A percentile compares a stretch with the other conserved stretches of the same genome.
Conservation (phyloP, 352 stramenopile species). For the Globisporangium barbulae region DNA sequence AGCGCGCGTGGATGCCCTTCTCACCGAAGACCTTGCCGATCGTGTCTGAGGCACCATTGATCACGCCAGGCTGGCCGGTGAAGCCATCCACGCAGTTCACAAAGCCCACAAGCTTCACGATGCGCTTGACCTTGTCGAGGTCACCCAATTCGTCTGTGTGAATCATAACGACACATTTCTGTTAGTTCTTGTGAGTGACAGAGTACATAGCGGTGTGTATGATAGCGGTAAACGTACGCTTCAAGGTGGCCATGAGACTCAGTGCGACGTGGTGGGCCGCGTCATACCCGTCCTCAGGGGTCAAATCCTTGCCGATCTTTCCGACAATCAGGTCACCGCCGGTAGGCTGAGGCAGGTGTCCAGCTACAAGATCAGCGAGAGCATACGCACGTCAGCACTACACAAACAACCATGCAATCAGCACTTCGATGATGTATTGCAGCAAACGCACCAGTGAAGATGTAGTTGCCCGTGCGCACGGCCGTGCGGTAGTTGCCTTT, state of each 20-base stretch:
- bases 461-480: conserved; percentile 81
- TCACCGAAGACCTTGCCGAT: conserved; percentile 76
- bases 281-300: conserved; percentile 80
- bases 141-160: conserved; percentile 61
- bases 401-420: neutral
- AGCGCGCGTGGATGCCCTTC: conserved; percentile 77
- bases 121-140: conserved; percentile 84
- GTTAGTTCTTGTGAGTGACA: neutral
- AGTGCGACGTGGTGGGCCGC: conserved; percentile 77
- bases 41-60: conserved; percentile 92
- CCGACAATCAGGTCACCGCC: conserved; percentile 67
- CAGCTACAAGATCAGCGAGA: conserved; percentile 23
- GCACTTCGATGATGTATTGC: neutral
- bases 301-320: conserved; percentile 82
- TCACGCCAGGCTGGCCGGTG: conserved; percentile 79
- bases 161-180: neutral
- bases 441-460: conserved; percentile 56
- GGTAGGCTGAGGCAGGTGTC: conserved; percentile 51
- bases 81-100: conserved; percentile 90
- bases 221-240: conserved; percentile 34
- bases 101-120: conserved; percentile 94
- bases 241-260: conserved; percentile 85
- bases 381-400: neutral
- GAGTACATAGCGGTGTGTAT: neutral
- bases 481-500: conserved; percentile 91